phyloP scores from a whole-genome alignment of 1,284 basidiomycete species.

The Naganishia sp. region DNA sequence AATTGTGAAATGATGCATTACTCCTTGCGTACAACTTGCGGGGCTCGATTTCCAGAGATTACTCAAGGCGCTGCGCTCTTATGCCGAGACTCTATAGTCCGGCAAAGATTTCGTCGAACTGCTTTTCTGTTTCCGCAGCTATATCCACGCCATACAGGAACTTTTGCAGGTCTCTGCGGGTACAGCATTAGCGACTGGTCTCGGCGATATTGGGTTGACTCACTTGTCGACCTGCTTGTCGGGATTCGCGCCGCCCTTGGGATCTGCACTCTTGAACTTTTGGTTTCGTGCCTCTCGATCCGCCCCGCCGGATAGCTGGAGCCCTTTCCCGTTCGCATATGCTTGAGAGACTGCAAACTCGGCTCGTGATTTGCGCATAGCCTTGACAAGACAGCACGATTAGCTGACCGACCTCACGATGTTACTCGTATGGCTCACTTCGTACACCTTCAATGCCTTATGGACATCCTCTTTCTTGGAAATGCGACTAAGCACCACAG shows the following conservation, averaged over 20 bases:
- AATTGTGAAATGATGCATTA: conserved; percentile 4
- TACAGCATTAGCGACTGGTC: background rate
- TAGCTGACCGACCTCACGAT: background rate
- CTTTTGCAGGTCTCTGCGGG: conserved; percentile 37
- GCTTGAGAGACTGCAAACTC: conserved; percentile 50
- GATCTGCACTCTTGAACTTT: conserved; percentile 37
- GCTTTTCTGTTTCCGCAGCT: conserved; percentile 37
- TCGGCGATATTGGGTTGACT: conserved; percentile 36
- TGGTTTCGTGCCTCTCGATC: conserved; percentile 41
- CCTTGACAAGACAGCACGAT: conserved; percentile 28
- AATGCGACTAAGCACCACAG: conserved; percentile 47
- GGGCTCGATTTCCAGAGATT: background rate
- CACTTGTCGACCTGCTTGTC: conserved; percentile 69
- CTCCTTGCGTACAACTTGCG: background rate
- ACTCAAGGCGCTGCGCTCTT: too few species aligned
- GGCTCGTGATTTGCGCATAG: conserved; percentile 49
- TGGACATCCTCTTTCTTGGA: conserved; percentile 46
- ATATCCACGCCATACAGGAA: conserved; percentile 41
- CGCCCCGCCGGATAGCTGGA: conserved; percentile 44
- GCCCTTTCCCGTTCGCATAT: conserved; percentile 49
- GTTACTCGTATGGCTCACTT: conserved; percentile 34
- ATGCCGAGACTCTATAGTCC: background rate
- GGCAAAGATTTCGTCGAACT: conserved; percentile 35
- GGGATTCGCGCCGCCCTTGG: conserved; percentile 39
- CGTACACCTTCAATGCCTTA: conserved; percentile 46